A percentile compares a stretch with the other conserved stretches of the same genome.
Evolutionary conservation across 257 asterid species (phyloP).

Genomic region (Capsicum rhomboideum): DNA sequence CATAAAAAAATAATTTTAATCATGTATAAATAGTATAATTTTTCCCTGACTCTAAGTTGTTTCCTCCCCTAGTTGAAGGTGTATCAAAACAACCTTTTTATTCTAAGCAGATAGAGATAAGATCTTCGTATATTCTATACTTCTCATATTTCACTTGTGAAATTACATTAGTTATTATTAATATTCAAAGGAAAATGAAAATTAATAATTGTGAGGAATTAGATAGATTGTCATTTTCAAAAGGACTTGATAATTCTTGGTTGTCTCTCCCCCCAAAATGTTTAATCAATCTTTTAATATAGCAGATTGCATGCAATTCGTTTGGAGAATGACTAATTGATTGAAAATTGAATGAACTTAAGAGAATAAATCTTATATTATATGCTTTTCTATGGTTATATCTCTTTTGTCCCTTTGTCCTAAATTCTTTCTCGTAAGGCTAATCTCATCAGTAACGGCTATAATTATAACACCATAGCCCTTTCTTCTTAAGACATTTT

Average conservation of each 20-base stretch:
- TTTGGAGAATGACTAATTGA: neutral
- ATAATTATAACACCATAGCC: neutral
- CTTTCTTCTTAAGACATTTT: neutral
- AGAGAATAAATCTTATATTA: neutral
- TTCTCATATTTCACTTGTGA: neutral
- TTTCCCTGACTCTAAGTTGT: too few species aligned
- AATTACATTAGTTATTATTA: neutral
- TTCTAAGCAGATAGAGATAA: neutral
- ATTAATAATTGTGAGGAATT: neutral
- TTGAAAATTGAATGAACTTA: neutral
- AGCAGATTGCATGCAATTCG: neutral
- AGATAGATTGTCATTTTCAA: neutral
- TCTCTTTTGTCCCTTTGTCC: neutral
- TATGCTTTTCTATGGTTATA: neutral
- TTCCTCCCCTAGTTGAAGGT: too few species aligned
- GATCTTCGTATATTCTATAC: accelerated
- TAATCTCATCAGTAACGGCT: neutral
- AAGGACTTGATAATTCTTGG: neutral
- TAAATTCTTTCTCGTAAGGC: neutral
- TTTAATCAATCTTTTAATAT: neutral
- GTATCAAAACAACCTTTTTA: neutral
- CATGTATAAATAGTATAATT: too few species aligned
- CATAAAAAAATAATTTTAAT: too few species aligned
- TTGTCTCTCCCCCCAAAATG: neutral
- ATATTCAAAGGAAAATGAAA: neutral